These are phyloP conservation scores for Phytophthora uliginosa DNA, from an alignment of 352 stramenopile species.

Conservation along the genomic window DNA sequence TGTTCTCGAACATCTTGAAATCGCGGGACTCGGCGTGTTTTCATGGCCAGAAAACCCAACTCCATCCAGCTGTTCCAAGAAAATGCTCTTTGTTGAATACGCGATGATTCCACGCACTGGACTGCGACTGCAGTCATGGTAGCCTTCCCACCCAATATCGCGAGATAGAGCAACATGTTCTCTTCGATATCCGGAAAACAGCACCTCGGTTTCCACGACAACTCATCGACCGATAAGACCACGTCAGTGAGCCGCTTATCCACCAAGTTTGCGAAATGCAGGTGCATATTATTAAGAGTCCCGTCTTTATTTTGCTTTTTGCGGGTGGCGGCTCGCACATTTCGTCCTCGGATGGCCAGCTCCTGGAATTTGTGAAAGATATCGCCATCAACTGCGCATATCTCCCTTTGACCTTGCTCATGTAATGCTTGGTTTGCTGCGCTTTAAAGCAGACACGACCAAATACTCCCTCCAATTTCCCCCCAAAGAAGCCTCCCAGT, in stretches of 20 bases:
- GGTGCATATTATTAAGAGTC: constrained; percentile 1
- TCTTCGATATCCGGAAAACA: not conserved
- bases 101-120: not conserved
- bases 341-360: not conserved
- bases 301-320: constrained; percentile 6
- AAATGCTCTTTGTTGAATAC: not conserved
- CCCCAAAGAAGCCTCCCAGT: too few species aligned
- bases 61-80: not conserved
- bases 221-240: not conserved
- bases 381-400: not conserved
- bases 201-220: not conserved
- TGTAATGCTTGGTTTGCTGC: not conserved
- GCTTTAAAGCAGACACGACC: not conserved
- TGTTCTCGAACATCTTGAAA: not conserved
- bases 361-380: not conserved
- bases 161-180: constrained; percentile 2
- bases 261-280: constrained; percentile 25
- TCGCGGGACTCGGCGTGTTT: not conserved
- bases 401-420: not conserved
- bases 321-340: not conserved
- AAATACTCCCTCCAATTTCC: too few species aligned
- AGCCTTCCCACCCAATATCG: not conserved
- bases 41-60: not conserved
- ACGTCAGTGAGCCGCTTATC: constrained; percentile 11
- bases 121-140: not conserved